Evolutionary conservation across 306 rosid species (phyloP).

Genomic region (Begonia masoniana): DNA sequence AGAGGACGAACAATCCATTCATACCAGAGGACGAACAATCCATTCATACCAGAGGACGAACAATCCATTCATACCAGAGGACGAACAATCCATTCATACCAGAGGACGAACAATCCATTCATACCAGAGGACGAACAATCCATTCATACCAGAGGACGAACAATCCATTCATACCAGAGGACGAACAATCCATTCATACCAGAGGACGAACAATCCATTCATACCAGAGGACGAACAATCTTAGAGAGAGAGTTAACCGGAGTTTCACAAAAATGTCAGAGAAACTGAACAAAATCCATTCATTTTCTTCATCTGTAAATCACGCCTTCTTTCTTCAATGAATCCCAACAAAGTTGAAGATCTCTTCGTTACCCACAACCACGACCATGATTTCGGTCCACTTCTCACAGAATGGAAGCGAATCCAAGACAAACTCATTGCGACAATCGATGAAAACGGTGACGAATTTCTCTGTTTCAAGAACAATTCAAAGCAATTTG

Average conservation of each 20-base stretch:
- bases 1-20: no score
- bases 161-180: no score
- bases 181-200: no score
- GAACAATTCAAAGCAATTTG: slow-evolving; percentile 82
- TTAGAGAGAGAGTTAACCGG: background rate
- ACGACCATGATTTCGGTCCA: slow-evolving; percentile 33
- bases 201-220: no score
- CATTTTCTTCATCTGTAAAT: background rate
- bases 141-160: no score
- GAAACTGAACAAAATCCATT: background rate
- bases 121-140: no score
- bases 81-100: no score
- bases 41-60: no score
- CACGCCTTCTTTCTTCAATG: slow-evolving; percentile 21
- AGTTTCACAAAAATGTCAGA: slow-evolving; percentile 13
- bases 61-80: no score
- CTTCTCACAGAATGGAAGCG: slow-evolving; percentile 88
- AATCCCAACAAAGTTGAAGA: slow-evolving; percentile 72
- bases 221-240: no score
- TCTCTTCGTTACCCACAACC: slow-evolving; percentile 35
- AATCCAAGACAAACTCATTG: slow-evolving; percentile 83
- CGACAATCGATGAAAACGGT: slow-evolving; percentile 43
- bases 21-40: no score
- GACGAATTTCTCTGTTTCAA: slow-evolving; percentile 80
- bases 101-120: no score